A percentile compares a stretch with the other conserved stretches of the same genome.
Conservation (phyloP, 2,329 filamentous ascomycete species). For the Uncinocarpus reesii region DNA sequence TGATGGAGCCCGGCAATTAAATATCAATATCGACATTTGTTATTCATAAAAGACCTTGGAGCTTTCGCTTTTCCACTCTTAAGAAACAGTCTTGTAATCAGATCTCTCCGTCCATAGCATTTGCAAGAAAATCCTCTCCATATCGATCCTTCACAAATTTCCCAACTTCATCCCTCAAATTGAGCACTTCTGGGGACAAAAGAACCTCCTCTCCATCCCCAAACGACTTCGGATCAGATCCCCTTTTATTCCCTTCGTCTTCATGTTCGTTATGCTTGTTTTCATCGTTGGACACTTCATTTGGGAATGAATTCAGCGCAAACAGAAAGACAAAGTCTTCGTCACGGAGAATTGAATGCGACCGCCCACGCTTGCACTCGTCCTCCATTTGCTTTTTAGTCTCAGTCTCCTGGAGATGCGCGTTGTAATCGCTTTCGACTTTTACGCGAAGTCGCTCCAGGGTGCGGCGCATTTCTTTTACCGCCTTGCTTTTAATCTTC, state of each 20-base stretch:
- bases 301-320: not conserved
- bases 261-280: not conserved
- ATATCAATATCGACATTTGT: too few relatives aligned
- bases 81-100: too few relatives aligned
- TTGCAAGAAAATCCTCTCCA: not conserved
- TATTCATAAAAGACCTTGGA: not conserved
- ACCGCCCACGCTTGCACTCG: not conserved
- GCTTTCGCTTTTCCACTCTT: not conserved
- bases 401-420: not conserved
- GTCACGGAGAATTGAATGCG: not conserved
- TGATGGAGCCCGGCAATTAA: too few relatives aligned
- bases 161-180: not conserved
- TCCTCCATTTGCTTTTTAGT: not conserved
- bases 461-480: conserved; percentile 4
- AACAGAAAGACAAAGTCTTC: conserved; percentile 1
- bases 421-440: conserved; percentile 6
- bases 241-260: not conserved
- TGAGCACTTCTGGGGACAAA: not conserved
- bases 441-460: conserved; percentile 11
- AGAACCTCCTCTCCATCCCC: not conserved
- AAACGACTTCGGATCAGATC: not conserved
- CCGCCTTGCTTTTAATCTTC: conserved; percentile 1
- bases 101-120: not conserved
- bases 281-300: not conserved
- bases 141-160: not conserved